Evolutionary conservation across 1,284 basidiomycete species (phyloP).

Genomic region (Ganoderma resinaceum): DNA sequence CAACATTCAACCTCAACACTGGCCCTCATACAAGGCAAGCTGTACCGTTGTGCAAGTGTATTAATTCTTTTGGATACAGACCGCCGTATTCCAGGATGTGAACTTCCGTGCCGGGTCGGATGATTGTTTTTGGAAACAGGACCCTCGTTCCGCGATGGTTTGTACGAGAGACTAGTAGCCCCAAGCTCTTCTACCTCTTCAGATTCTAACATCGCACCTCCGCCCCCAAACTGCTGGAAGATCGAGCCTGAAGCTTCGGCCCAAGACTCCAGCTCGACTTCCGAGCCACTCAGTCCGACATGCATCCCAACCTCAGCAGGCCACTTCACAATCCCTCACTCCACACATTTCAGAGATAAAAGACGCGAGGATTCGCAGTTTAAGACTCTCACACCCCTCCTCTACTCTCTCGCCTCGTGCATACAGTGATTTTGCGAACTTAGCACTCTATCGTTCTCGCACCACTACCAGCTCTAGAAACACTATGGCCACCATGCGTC

Average conservation of each 20-base stretch:
- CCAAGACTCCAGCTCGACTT: not conserved
- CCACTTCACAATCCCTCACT: not conserved
- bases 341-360: not conserved
- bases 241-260: not conserved
- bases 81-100: not conserved
- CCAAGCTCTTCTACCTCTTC: not conserved
- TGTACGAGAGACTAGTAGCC: not conserved
- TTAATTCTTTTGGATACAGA: not conserved
- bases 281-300: not conserved
- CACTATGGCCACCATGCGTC: slow-evolving; percentile 43
- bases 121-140: not conserved
- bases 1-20: not conserved
- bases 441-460: not conserved
- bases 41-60: not conserved
- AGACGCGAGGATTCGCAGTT: not conserved
- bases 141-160: not conserved
- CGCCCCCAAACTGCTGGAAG: not conserved
- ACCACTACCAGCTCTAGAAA: not conserved
- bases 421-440: not conserved
- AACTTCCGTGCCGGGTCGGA: not conserved
- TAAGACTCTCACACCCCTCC: not conserved
- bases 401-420: not conserved
- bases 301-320: not conserved
- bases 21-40: not conserved
- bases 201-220: not conserved